A percentile compares a stretch with the other conserved stretches of the same genome.
Evolutionary conservation across 345 rosid genomes (phyloP).

Genomic region (Heritiera fomes): DNA sequence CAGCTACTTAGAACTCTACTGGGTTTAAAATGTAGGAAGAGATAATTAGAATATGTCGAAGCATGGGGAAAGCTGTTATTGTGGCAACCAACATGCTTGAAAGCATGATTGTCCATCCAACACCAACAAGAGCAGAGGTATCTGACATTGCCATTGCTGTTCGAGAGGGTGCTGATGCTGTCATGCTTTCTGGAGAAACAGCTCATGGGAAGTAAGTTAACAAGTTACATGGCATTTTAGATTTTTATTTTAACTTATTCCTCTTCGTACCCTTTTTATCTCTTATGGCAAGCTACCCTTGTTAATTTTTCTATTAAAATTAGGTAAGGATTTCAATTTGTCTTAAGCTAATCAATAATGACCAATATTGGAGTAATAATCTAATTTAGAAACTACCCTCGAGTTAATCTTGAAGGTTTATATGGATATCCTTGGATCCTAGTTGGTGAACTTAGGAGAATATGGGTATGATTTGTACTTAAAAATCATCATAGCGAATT

Average conservation of each 20-base stretch:
- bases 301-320: not conserved
- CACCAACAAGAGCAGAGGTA: conserved; percentile 98
- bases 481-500: not conserved
- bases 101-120: conserved; percentile 99
- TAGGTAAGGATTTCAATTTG: not conserved
- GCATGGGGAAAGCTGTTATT: conserved; percentile 99
- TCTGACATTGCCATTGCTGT: conserved; percentile 99
- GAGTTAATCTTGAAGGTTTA: not conserved
- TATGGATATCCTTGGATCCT: not conserved
- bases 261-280: not conserved
- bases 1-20: not conserved
- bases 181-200: conserved; percentile 99
- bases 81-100: conserved; percentile 99
- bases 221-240: conserved; percentile 1
- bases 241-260: not conserved
- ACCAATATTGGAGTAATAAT: not conserved
- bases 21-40: conserved; percentile 57
- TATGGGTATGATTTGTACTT: not conserved
- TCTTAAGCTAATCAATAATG: conserved; percentile 2
- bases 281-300: not conserved
- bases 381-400: not conserved
- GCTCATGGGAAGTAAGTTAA: conserved; percentile 93
- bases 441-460: not conserved
- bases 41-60: conserved; percentile 87
- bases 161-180: conserved; percentile 96